Percentiles rank a stretch among this genome's conserved stretches.
Conservation (phyloP, 139 green algal genomes). For the Limnomonas spitsbergensis region DNA sequence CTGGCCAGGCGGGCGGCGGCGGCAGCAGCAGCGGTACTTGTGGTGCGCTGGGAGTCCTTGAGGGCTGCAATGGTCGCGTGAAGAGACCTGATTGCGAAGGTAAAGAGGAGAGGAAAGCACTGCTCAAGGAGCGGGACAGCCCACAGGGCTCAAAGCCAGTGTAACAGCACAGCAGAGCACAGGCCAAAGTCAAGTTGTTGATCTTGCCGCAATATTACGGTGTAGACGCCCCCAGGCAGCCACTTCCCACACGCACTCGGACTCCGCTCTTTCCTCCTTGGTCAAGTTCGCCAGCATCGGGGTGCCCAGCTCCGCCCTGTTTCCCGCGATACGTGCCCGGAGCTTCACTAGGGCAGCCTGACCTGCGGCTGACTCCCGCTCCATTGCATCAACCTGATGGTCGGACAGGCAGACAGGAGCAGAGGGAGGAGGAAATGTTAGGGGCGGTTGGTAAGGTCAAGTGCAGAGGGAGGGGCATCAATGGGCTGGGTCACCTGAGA, state of each 20-base stretch:
- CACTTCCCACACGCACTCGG: slow-evolving; percentile 3
- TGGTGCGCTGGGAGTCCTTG: not conserved
- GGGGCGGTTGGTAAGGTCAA: too few relatives aligned
- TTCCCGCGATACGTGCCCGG: not conserved
- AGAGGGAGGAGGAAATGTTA: not conserved
- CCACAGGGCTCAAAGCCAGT: too few relatives aligned
- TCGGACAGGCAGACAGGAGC: not conserved
- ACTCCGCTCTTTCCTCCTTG: slow-evolving; percentile 39
- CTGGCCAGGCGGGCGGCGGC: not conserved
- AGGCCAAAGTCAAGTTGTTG: too few relatives aligned
- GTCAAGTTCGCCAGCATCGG: slow-evolving; percentile 59
- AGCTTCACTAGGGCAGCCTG: not conserved
- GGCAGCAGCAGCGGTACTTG: not conserved
- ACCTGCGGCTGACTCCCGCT: not conserved
- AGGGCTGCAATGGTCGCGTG: not conserved
- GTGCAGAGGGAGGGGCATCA: too few relatives aligned
- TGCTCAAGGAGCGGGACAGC: too few relatives aligned
- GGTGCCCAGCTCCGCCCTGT: slow-evolving; percentile 54
- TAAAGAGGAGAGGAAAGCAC: too few relatives aligned
- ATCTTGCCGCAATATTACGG: too few relatives aligned
- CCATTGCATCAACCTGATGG: not conserved
- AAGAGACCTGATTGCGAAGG: not conserved
- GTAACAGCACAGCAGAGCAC: too few relatives aligned
- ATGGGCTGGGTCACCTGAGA: too few relatives aligned
- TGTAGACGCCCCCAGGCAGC: too few relatives aligned